Conservation (phyloP, 805 yeast genomes). For the Saturnispora bothae region DNA sequence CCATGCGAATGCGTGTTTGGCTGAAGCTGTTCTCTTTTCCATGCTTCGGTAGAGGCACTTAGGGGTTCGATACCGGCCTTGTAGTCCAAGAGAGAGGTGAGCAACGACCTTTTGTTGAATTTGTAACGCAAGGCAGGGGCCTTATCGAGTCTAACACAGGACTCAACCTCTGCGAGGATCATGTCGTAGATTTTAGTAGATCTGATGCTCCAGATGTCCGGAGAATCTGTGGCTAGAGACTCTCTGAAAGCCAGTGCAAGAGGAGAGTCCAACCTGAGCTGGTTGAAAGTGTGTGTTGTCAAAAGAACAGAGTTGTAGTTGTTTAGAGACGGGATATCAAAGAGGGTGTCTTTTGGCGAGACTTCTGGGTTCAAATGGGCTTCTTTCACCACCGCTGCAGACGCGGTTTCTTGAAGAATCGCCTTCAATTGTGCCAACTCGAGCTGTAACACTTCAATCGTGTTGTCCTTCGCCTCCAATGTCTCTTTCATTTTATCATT, state of each 20-base stretch:
- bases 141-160: constrained; percentile 50
- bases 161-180: constrained; percentile 70
- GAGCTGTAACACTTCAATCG: constrained; percentile 52
- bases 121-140: constrained; percentile 49
- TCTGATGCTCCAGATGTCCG: constrained; percentile 26
- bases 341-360: constrained; percentile 12
- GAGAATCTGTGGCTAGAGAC: constrained; percentile 22
- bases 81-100: constrained; percentile 67
- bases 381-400: constrained; percentile 8
- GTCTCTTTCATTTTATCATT: constrained; percentile 43
- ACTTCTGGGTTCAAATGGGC: background rate
- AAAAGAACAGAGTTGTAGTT: constrained; percentile 19
- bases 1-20: constrained; percentile 5
- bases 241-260: constrained; percentile 36
- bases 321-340: constrained; percentile 13
- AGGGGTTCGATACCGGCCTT: constrained; percentile 79
- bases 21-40: constrained; percentile 30
- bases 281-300: constrained; percentile 25
- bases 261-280: constrained; percentile 34
- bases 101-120: constrained; percentile 46
- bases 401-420: constrained; percentile 35
- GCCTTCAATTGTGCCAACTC: constrained; percentile 61
- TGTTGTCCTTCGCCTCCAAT: constrained; percentile 58
- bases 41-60: constrained; percentile 69
- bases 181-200: constrained; percentile 52